These are phyloP conservation scores for Saposhnikovia divaricata DNA, from an alignment of 129 eudicot species.

Conservation along the genomic window DNA sequence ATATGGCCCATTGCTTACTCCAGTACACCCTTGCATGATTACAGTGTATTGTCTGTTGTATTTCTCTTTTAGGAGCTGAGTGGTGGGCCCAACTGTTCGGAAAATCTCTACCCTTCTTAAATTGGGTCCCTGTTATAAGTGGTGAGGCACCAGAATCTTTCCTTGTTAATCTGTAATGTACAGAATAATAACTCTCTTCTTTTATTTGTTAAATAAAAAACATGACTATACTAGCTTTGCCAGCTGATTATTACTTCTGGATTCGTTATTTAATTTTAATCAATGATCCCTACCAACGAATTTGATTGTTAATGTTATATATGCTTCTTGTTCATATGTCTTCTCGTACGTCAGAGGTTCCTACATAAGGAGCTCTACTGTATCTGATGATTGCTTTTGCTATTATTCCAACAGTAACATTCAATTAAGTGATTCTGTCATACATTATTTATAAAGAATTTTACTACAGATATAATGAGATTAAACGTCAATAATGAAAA, in stretches of 20 bases:
- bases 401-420: slow-evolving; percentile 72
- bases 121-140: slow-evolving; percentile 74
- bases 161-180: background rate
- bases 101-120: slow-evolving; percentile 61
- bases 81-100: slow-evolving; percentile 96
- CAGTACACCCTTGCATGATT: background rate
- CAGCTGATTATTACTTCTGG: background rate
- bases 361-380: slow-evolving; percentile 48
- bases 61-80: slow-evolving; percentile 61
- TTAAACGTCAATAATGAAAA: background rate
- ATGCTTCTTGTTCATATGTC: background rate
- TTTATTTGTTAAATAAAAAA: background rate
- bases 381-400: slow-evolving; percentile 59
- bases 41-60: background rate
- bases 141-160: slow-evolving; percentile 33
- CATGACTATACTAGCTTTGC: background rate
- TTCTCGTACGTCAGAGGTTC: slow-evolving; percentile 43
- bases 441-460: background rate
- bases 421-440: slow-evolving; percentile 48
- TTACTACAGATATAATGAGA: background rate
- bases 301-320: slow-evolving; percentile 4
- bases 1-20: background rate
- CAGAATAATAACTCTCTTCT: background rate
- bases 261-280: background rate
- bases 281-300: background rate